A percentile compares a stretch with the other conserved stretches of the same genome.
Conservation (phyloP, 345 rosid species). For the Populus euphratica region DNA sequence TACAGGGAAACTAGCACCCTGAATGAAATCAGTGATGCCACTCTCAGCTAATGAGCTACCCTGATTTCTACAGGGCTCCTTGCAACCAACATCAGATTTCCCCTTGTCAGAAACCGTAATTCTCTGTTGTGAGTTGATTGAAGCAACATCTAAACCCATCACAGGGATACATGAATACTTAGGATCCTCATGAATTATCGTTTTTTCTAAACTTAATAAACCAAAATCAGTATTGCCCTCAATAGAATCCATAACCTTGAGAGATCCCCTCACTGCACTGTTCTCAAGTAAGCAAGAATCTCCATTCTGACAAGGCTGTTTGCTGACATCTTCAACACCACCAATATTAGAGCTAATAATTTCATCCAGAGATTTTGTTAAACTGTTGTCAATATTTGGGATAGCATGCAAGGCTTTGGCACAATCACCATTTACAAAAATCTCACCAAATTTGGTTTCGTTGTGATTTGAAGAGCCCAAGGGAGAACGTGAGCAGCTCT, state of each 20-base stretch:
- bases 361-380: constrained; percentile 20
- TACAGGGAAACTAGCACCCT: constrained; percentile 4
- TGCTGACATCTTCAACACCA: constrained; percentile 26
- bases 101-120: constrained; percentile 23
- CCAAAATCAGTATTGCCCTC: constrained; percentile 22
- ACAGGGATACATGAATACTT: constrained; percentile 19
- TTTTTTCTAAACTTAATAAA: constrained; percentile 27
- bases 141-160: constrained; percentile 7
- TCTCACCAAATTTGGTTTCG: constrained; percentile 32
- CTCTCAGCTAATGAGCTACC: constrained; percentile 22
- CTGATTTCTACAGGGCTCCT: constrained; percentile 18
- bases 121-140: constrained; percentile 20
- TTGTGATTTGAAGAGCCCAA: constrained; percentile 24
- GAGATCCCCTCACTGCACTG: constrained; percentile 19
- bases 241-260: constrained; percentile 17
- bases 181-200: constrained; percentile 17
- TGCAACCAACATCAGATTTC: constrained; percentile 18
- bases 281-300: constrained; percentile 27
- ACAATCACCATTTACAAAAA: constrained; percentile 21
- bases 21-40: constrained; percentile 25
- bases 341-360: constrained; percentile 11
- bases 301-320: constrained; percentile 25
- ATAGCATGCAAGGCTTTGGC: constrained; percentile 11
- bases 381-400: constrained; percentile 26
- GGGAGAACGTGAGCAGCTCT: constrained; percentile 26